Evolutionary conservation across 2,329 filamentous ascomycete species (phyloP), one percentile per base, ranked within the genome.

Genomic region (Aplosporella prunicola): DNA sequence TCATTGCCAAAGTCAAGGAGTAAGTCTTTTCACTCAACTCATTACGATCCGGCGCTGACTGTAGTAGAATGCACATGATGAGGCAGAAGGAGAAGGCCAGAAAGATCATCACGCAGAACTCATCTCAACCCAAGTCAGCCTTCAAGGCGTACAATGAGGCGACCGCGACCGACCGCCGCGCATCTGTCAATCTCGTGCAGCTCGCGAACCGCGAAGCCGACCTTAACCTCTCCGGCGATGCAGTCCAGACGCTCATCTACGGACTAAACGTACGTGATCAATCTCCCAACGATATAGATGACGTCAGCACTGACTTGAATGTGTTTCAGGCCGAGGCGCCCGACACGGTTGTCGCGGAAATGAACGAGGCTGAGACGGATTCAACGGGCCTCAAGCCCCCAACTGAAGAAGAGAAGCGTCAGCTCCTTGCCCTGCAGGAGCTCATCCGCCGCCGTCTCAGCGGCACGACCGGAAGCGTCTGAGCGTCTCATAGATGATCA

Each of bases 1-100:
- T 94, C 56, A 76, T 93, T 42, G 64, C 69, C 52, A 71, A 69
- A 45, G 64, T 76, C 46, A 76, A 74, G 53, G 45, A 46, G 57
- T 60, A 52, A 40, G 52, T 51, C 5, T 10, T 29, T 17, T 22
- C 5, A 32, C 9, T 18, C 10, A 15, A 32, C 9, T 2, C 8
- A 5, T 32, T n/a, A 7, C 16, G 24, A 22, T 4, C 10, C 8
- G 15, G 7, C 25, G 9, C 23, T 32, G 28, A 41, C 13, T 14
- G 9, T 9, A 13, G n/a, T 10, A 34, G 27, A 14, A 20, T 20
- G n/a, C 34, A 17, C 10, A 25, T 42, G 27, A 31, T 25, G 7
- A 15, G 20, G 14, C 9, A 27, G 11, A 22, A 18, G 25, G 26
- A 17, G 14, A 53, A 43, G 39, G 49, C 20, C 18, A 34, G 20